These are phyloP conservation scores for Magnolia kwangsiensis DNA, from an alignment of 164 flowering plant species.

Conservation along the genomic window DNA sequence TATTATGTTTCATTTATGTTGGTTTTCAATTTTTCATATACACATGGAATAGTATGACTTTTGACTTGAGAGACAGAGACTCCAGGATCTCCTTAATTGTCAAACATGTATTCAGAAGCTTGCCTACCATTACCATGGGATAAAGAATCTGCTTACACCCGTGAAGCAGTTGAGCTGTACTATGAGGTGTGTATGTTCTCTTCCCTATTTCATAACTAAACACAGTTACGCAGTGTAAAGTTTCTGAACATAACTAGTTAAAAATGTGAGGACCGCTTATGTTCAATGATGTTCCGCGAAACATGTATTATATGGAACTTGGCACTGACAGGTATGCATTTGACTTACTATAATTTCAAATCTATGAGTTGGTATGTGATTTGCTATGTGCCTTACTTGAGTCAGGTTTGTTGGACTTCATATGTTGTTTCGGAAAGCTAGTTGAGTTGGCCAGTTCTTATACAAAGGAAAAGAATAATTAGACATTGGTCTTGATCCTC, in stretches of 20 bases:
- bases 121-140: constrained; percentile 87
- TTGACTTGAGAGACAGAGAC: not conserved
- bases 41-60: not conserved
- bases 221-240: not conserved
- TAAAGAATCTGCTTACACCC: constrained; percentile 57
- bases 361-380: not conserved
- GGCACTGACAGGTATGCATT: not conserved
- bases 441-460: not conserved
- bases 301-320: not conserved
- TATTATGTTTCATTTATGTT: not conserved
- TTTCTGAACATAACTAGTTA: no score
- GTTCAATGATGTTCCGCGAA: not conserved
- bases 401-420: not conserved
- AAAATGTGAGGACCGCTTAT: no score
- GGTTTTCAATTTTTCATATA: not conserved
- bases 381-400: not conserved
- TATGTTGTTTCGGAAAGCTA: not conserved
- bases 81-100: constrained; percentile 50
- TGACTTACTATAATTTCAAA: not conserved
- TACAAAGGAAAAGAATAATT: not conserved
- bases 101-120: constrained; percentile 87
- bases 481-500: no score
- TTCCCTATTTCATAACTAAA: not conserved
- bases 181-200: constrained; percentile 57
- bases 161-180: constrained; percentile 72